Conservation (phyloP, 2,329 filamentous ascomycete genomes). For the Exophiala alcalophila region DNA sequence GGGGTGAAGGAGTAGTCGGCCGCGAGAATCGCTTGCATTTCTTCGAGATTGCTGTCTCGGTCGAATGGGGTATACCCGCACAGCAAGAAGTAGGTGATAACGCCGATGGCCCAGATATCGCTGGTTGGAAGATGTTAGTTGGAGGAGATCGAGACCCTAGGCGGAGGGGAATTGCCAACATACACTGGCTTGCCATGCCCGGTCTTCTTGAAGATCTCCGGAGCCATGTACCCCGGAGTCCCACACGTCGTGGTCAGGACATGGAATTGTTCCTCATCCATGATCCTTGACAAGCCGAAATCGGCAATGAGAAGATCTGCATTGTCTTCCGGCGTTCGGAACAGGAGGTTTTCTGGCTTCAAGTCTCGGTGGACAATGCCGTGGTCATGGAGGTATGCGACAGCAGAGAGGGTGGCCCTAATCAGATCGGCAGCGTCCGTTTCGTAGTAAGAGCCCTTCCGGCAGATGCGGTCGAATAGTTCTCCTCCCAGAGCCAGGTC, state of each 20-base stretch:
- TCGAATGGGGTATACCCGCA: conserved; percentile 99
- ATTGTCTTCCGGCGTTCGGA: conserved; percentile 96
- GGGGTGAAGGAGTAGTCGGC: conserved; percentile 96
- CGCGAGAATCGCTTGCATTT: conserved; percentile 97
- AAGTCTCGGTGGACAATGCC: conserved; percentile 97
- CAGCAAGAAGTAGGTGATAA: conserved; percentile 97
- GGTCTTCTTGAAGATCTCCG: conserved; percentile 98
- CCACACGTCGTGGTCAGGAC: conserved; percentile 96
- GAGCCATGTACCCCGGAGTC: conserved; percentile 98
- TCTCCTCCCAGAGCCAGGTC: conserved; percentile 95
- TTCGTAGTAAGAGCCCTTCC: conserved; percentile 98
- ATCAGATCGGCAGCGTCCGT: conserved; percentile 94
- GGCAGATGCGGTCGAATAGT: conserved; percentile 96
- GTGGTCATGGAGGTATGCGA: conserved; percentile 96
- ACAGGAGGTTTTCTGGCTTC: conserved; percentile 95
- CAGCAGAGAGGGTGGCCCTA: conserved; percentile 90
- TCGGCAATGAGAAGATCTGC: conserved; percentile 95
- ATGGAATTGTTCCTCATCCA: conserved; percentile 99
- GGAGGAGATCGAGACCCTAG: not conserved
- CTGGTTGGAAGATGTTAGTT: conserved; percentile 36
- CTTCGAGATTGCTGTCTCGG: conserved; percentile 93
- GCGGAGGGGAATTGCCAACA: conserved; percentile 29
- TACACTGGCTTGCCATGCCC: conserved; percentile 95
- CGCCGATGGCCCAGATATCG: conserved; percentile 96
- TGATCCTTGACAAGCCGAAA: conserved; percentile 92